These are phyloP conservation scores for Populus deltoides DNA, from an alignment of 345 rosid genomes.

Conservation along the genomic window DNA sequence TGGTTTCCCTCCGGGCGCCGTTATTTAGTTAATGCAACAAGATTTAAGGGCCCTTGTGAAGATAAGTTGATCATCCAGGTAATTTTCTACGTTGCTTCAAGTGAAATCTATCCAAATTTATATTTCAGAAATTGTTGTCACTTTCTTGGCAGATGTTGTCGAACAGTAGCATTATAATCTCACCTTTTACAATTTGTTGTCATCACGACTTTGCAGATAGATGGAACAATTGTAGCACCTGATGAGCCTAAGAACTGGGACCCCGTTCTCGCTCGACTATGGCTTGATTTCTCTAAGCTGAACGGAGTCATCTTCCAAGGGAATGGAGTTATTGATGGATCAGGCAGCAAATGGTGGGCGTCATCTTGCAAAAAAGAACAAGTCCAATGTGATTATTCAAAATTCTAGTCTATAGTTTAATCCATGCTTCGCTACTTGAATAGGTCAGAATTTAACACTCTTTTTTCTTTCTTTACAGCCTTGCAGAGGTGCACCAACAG, in stretches of 20 bases:
- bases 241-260: constrained; percentile 86
- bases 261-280: constrained; percentile 52
- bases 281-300: constrained; percentile 90
- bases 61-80: constrained; percentile 78
- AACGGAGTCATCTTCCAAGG: constrained; percentile 76
- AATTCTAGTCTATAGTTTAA: constrained; percentile 19
- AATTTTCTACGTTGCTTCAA: constrained; percentile 4
- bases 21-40: constrained; percentile 79
- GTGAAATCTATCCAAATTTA: not conserved
- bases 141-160: not conserved
- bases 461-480: constrained; percentile 54
- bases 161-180: not conserved
- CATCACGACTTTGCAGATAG: constrained; percentile 53
- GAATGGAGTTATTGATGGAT: constrained; percentile 85
- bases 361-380: constrained; percentile 92
- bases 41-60: constrained; percentile 82
- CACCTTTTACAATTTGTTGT: not conserved
- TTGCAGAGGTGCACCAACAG: constrained; percentile 88
- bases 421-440: not conserved
- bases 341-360: constrained; percentile 99
- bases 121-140: not conserved
- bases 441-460: constrained; percentile 11
- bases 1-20: constrained; percentile 69
- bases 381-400: constrained; percentile 50
- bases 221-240: constrained; percentile 91